These are phyloP conservation scores for Boletus vermiculosoides DNA, from an alignment of 768 basidiomycete genomes.

Conservation along the genomic window DNA sequence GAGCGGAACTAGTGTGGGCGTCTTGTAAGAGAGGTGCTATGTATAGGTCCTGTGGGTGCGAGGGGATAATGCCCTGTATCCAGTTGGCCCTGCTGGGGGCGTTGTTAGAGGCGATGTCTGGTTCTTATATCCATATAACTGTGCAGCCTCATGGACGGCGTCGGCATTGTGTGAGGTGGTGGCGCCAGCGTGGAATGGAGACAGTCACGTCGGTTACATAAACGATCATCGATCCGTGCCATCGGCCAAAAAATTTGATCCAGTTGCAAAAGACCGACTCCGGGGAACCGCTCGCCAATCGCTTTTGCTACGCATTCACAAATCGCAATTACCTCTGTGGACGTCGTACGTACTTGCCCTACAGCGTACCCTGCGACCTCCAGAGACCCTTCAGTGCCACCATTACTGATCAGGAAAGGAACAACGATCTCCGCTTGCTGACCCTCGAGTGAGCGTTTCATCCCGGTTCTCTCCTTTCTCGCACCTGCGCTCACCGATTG, in stretches of 20 bases:
- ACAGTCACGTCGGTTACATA: conserved; percentile 18
- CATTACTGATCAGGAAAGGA: conserved; percentile 77
- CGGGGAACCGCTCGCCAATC: conserved; percentile 18
- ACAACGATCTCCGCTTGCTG: conserved; percentile 79
- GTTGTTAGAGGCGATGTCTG: conserved; percentile 20
- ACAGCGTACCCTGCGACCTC: conserved; percentile 35
- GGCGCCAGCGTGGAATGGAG: conserved; percentile 10
- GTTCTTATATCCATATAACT: conserved; percentile 13
- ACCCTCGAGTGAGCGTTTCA: conserved; percentile 62
- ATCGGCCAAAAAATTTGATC: conserved; percentile 19
- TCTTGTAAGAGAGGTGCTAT: conserved; percentile 10
- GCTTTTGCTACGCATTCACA: conserved; percentile 20
- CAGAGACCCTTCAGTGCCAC: conserved; percentile 43
- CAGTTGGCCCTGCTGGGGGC: conserved; percentile 13
- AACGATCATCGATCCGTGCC: conserved; percentile 11
- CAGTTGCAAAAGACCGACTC: conserved; percentile 1
- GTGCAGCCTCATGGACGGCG: conserved; percentile 13
- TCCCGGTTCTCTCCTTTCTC: conserved; percentile 18
- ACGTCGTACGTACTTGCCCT: conserved; percentile 22
- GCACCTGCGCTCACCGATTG: conserved; percentile 16
- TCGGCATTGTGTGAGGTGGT: conserved; percentile 7
- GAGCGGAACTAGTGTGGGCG: conserved; percentile 23
- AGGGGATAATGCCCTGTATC: conserved; percentile 17
- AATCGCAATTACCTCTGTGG: conserved; percentile 17
- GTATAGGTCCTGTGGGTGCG: conserved; percentile 15